Conservation (phyloP, 768 basidiomycete genomes). For the Megacollybia marginata region DNA sequence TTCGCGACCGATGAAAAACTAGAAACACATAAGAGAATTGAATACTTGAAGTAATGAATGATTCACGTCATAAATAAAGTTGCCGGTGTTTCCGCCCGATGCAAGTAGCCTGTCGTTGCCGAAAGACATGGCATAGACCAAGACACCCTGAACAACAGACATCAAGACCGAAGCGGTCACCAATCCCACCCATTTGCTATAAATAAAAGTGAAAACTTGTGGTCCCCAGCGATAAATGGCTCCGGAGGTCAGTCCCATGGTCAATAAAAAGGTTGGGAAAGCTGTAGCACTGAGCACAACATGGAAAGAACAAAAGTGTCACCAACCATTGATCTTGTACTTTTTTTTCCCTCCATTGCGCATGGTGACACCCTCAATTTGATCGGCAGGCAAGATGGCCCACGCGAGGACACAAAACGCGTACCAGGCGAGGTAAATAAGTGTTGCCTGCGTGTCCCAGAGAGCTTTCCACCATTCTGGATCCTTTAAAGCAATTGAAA, state of each 20-base stretch:
- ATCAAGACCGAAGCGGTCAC: slow-evolving; percentile 76
- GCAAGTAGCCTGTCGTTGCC: slow-evolving; percentile 67
- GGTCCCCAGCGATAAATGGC: slow-evolving; percentile 69
- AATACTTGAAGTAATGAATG: not conserved
- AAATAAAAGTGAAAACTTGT: slow-evolving; percentile 78
- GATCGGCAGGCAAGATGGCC: slow-evolving; percentile 69
- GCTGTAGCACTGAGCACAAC: slow-evolving; percentile 34
- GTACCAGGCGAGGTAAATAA: slow-evolving; percentile 87
- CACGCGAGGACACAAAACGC: slow-evolving; percentile 78
- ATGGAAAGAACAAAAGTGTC: not conserved
- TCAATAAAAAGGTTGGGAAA: slow-evolving; percentile 78
- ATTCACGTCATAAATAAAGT: slow-evolving; percentile 84
- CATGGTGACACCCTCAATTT: slow-evolving; percentile 60
- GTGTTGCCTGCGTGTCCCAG: slow-evolving; percentile 75
- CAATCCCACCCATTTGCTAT: slow-evolving; percentile 89
- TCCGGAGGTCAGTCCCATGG: slow-evolving; percentile 67
- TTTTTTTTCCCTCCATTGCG: slow-evolving; percentile 69
- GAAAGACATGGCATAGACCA: slow-evolving; percentile 69
- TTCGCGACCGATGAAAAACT: slow-evolving; percentile 95
- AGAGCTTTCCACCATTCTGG: slow-evolving; percentile 62
- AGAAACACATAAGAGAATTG: slow-evolving; percentile 2
- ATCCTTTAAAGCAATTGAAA: slow-evolving; percentile 40
- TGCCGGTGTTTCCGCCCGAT: slow-evolving; percentile 87
- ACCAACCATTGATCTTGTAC: slow-evolving; percentile 94
- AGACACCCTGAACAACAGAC: slow-evolving; percentile 66